These are phyloP conservation scores for Globisporangium heterothallicum DNA, from an alignment of 352 stramenopile genomes.

Conservation along the genomic window DNA sequence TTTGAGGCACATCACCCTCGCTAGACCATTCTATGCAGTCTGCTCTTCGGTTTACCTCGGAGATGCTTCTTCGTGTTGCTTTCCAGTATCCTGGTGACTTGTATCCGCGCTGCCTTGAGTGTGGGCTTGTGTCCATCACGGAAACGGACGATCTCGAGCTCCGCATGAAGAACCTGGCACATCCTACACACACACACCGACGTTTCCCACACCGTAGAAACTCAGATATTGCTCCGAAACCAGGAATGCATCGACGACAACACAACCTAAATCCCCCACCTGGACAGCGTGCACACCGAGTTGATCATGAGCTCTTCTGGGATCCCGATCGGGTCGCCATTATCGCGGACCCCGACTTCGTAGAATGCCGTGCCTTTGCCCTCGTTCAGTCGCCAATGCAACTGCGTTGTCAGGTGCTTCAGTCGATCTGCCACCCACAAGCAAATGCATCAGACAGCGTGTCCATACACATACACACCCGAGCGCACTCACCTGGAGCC, in stretches of 20 bases:
- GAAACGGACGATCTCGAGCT: constrained; percentile 64
- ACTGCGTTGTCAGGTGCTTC: constrained; percentile 85
- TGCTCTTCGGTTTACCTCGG: too few relatives aligned
- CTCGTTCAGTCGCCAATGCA: constrained; percentile 90
- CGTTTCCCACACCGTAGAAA: too few relatives aligned
- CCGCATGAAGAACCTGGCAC: constrained; percentile 63
- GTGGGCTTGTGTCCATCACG: constrained; percentile 27
- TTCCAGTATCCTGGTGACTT: constrained; percentile 43
- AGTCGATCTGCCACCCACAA: constrained; percentile 41
- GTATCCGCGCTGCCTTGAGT: constrained; percentile 41
- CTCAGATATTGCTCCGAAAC: constrained; percentile 6
- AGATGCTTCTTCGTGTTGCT: constrained; percentile 54
- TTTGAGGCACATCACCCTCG: too few relatives aligned
- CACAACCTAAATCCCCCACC: constrained; percentile 17
- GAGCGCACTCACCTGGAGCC: constrained; percentile 26
- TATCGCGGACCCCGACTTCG: constrained; percentile 83
- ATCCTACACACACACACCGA: too few relatives aligned
- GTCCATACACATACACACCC: neutral
- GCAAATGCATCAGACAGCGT: neutral
- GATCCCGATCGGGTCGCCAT: constrained; percentile 72
- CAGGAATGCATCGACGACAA: neutral
- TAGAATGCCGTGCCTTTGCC: constrained; percentile 81
- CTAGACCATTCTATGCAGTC: too few relatives aligned
- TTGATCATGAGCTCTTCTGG: constrained; percentile 53
- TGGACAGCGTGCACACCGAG: constrained; percentile 59